Percentiles rank a stretch among this genome's conserved stretches.
phyloP scores from a whole-genome alignment of 345 rosid genomes.

The Salix udensis region DNA sequence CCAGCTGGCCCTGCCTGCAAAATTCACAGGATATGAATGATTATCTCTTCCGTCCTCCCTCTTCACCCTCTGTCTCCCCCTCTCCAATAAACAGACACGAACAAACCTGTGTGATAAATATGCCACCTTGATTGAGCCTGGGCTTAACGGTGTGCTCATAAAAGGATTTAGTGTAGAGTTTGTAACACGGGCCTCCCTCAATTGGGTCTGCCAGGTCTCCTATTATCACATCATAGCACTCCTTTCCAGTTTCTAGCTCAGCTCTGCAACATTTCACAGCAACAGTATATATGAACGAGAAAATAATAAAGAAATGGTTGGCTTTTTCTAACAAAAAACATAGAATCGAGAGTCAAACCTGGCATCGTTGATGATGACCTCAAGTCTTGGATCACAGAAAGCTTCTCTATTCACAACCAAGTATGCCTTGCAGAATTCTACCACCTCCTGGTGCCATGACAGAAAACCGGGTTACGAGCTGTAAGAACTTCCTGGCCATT shows the following conservation, averaged over 20 bases:
- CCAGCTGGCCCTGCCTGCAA: constrained; percentile 71
- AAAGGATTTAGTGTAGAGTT: constrained; percentile 61
- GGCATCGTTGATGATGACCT: constrained; percentile 58
- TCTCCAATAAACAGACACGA: too few species aligned
- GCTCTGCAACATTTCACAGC: constrained; percentile 19
- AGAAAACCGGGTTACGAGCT: not conserved
- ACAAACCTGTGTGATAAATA: constrained; percentile 59
- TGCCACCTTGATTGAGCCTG: constrained; percentile 45
- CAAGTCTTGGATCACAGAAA: constrained; percentile 42
- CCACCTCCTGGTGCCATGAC: constrained; percentile 49
- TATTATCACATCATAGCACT: constrained; percentile 49
- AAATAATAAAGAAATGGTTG: not conserved
- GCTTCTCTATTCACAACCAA: constrained; percentile 49
- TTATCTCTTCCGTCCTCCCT: not conserved
- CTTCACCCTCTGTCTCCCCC: not conserved
- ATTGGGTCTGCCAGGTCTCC: constrained; percentile 74
- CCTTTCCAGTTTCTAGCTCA: constrained; percentile 46
- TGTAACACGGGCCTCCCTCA: constrained; percentile 67
- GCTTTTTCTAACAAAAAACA: not conserved
- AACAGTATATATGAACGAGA: not conserved
- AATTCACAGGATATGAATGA: not conserved
- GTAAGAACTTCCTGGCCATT: not conserved
- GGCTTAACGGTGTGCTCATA: constrained; percentile 50
- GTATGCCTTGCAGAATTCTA: constrained; percentile 56
- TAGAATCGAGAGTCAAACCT: constrained; percentile 21